Percentiles rank a stretch among this genome's conserved stretches.
Evolutionary conservation across 2,329 filamentous ascomycete genomes (phyloP).

Genomic region (Aspergillus sp.): DNA sequence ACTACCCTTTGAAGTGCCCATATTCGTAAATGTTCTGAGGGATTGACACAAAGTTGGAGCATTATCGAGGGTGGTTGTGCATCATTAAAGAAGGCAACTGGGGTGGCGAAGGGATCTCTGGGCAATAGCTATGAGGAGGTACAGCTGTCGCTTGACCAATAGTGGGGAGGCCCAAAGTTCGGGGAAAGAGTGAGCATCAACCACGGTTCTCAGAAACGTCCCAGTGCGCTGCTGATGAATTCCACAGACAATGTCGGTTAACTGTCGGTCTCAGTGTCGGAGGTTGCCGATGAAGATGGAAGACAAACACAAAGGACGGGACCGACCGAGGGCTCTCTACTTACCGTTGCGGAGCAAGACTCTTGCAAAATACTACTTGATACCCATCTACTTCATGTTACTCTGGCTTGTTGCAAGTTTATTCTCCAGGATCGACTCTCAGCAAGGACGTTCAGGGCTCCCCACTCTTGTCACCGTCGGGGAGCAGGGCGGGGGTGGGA

Average conservation of each 20-base stretch:
- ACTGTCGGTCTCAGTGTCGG: constrained; percentile 3
- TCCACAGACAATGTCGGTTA: not conserved
- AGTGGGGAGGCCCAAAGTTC: constrained; percentile 11
- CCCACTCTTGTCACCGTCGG: constrained; percentile 1
- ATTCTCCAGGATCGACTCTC: not conserved
- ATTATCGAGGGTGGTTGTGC: constrained; percentile 3
- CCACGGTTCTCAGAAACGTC: not conserved
- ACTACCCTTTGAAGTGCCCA: not conserved
- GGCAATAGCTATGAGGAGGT: not conserved
- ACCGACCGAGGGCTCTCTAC: constrained; percentile 2
- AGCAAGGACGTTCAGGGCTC: not conserved
- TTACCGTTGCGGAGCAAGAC: no score
- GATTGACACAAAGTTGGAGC: not conserved
- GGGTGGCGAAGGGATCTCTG: constrained; percentile 6
- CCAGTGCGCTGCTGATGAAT: not conserved
- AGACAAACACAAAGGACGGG: constrained; percentile 3
- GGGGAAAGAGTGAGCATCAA: constrained; percentile 1
- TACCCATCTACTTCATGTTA: not conserved
- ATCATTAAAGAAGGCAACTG: not conserved
- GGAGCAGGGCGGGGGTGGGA: not conserved
- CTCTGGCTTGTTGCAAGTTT: not conserved
- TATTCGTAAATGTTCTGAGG: not conserved
- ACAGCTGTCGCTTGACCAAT: constrained; percentile 6
- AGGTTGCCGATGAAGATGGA: constrained; percentile 7
- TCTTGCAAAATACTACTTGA: no score